Conservation (phyloP, 176 grass and related monocot species). For the Carex littledalei region DNA sequence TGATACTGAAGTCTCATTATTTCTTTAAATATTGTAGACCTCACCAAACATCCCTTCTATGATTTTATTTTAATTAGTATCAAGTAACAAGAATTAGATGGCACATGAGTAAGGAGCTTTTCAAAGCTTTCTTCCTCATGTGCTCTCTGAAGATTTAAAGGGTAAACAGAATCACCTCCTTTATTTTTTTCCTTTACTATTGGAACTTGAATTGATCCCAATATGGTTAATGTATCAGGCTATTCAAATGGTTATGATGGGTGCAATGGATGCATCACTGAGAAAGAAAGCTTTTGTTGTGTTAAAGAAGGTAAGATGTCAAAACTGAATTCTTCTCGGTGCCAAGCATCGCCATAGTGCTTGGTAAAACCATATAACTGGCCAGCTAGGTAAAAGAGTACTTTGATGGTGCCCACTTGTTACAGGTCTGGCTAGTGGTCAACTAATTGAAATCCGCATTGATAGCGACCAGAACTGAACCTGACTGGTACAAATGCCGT, state of each 20-base stretch:
- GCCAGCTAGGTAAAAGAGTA: background rate
- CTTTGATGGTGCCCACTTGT: background rate
- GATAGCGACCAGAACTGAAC: background rate
- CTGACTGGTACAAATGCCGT: background rate
- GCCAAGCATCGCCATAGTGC: background rate
- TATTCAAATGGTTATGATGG: slow-evolving; percentile 77
- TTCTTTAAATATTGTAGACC: background rate
- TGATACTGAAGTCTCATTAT: background rate
- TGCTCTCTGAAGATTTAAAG: background rate
- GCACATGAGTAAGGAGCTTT: background rate
- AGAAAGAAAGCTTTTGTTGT: slow-evolving; percentile 69
- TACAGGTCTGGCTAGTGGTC: background rate
- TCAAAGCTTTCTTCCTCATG: background rate
- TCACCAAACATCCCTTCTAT: background rate
- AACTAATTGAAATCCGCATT: background rate
- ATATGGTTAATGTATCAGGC: slow-evolving; percentile 38
- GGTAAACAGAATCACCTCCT: background rate
- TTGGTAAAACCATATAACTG: background rate
- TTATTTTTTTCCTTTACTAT: background rate
- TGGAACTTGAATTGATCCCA: slow-evolving; percentile 21
- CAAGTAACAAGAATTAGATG: background rate
- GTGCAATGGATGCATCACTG: slow-evolving; percentile 44
- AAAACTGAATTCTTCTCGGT: background rate
- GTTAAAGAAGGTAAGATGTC: slow-evolving; percentile 48
- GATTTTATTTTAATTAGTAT: background rate